Conservation (phyloP, 1,139 yeast genomes). For the Zygoascus meyerae region DNA sequence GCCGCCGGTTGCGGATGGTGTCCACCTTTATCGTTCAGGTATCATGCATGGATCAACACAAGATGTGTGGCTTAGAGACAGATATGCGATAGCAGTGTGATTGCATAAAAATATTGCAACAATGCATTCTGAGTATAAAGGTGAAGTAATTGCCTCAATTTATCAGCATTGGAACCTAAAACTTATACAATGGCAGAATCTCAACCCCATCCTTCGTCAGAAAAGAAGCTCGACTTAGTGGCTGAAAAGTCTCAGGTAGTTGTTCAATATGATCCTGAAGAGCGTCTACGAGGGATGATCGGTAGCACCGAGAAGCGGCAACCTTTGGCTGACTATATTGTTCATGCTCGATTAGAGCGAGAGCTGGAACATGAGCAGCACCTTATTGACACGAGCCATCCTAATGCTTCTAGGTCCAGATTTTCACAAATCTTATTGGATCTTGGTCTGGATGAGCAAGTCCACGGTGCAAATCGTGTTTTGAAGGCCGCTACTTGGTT, state of each 20-base stretch:
- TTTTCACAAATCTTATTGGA: neutral
- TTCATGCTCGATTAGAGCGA: slow-evolving; percentile 3
- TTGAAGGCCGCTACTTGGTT: slow-evolving; percentile 33
- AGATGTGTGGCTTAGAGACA: too few relatives aligned
- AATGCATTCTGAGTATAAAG: too few relatives aligned
- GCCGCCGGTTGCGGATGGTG: too few relatives aligned
- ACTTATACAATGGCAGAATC: too few relatives aligned
- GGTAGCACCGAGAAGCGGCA: neutral
- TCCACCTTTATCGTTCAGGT: too few relatives aligned
- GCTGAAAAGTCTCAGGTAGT: neutral
- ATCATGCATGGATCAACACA: too few relatives aligned
- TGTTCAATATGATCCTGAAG: slow-evolving; percentile 1
- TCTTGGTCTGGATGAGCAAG: slow-evolving; percentile 8
- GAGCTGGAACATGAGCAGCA: slow-evolving; percentile 6
- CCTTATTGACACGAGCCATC: neutral
- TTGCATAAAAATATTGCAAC: too few relatives aligned
- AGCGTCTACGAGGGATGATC: slow-evolving; percentile 1
- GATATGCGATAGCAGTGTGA: too few relatives aligned
- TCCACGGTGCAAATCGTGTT: slow-evolving; percentile 27
- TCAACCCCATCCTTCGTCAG: neutral
- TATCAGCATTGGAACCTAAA: too few relatives aligned
- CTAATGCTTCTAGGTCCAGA: neutral
- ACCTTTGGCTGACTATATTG: slow-evolving; percentile 4
- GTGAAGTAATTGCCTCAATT: too few relatives aligned
- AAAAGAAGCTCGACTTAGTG: neutral